Conservation (phyloP, 257 asterid species). For the Schizonepeta tenuifolia region DNA sequence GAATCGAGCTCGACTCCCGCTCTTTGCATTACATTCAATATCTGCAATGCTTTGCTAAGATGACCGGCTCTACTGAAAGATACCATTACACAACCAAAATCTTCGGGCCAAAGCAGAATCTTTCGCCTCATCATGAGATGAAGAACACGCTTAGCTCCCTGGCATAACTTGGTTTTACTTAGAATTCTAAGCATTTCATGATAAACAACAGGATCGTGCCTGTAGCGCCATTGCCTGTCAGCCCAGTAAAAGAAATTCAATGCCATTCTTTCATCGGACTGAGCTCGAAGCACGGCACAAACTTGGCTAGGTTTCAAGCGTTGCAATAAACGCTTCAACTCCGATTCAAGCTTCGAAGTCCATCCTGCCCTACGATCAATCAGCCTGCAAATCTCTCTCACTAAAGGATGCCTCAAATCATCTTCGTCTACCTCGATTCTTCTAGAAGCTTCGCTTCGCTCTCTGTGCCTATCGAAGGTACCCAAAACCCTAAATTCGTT, state of each 20-base stretch:
- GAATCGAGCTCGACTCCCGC: constrained; percentile 73
- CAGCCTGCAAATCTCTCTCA: constrained; percentile 75
- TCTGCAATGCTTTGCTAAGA: constrained; percentile 77
- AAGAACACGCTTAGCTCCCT: constrained; percentile 89
- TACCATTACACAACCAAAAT: constrained; percentile 89
- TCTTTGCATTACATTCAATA: constrained; percentile 75
- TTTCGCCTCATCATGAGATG: constrained; percentile 66
- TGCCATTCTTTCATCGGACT: constrained; percentile 81
- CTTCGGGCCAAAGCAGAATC: constrained; percentile 64
- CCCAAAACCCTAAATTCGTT: constrained; percentile 64
- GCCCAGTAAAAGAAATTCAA: constrained; percentile 91
- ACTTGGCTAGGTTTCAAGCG: constrained; percentile 75
- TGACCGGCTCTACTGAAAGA: constrained; percentile 94
- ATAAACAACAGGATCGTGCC: constrained; percentile 73
- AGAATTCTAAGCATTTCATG: constrained; percentile 76
- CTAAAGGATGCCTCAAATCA: constrained; percentile 78
- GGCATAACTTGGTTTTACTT: constrained; percentile 85
- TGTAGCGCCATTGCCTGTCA: constrained; percentile 87
- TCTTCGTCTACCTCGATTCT: constrained; percentile 55
- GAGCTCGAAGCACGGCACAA: constrained; percentile 75
- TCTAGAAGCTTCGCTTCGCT: constrained; percentile 35
- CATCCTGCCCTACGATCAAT: constrained; percentile 62
- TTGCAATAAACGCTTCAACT: constrained; percentile 65
- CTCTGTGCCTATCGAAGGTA: constrained; percentile 44
- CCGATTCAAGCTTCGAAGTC: constrained; percentile 71